These are phyloP conservation scores for Candida parachauliodes DNA, from an alignment of 805 yeast genomes.

Conservation along the genomic window DNA sequence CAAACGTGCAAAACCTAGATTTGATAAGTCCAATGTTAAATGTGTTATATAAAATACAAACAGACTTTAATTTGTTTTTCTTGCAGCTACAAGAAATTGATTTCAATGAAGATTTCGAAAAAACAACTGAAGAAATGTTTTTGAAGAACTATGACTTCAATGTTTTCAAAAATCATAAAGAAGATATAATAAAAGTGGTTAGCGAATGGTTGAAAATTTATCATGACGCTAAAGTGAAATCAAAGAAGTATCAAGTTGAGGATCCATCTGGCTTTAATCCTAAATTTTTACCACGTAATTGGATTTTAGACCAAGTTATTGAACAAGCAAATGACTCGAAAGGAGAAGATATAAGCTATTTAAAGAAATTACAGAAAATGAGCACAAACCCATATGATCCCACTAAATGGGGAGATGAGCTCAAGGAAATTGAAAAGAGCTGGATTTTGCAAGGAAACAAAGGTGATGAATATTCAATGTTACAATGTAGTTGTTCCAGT, in stretches of 20 bases:
- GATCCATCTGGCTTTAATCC: constrained; percentile 56
- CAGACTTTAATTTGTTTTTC: constrained; percentile 83
- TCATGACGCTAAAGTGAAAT: constrained; percentile 39
- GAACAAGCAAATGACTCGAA: constrained; percentile 50
- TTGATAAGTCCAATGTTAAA: constrained; percentile 60
- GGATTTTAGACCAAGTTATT: constrained; percentile 84
- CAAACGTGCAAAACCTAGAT: constrained; percentile 37
- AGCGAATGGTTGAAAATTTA: constrained; percentile 53
- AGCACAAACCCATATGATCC: constrained; percentile 69
- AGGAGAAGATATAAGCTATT: constrained; percentile 43
- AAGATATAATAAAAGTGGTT: constrained; percentile 40
- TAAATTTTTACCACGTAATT: constrained; percentile 73
- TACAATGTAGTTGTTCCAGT: constrained; percentile 72
- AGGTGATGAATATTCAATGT: constrained; percentile 54
- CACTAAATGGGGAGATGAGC: constrained; percentile 62
- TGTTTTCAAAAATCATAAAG: constrained; percentile 19
- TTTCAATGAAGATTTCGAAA: constrained; percentile 18
- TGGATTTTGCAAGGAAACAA: constrained; percentile 53
- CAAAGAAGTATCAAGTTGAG: constrained; percentile 18
- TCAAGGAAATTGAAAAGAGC: constrained; percentile 52
- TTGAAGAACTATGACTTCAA: constrained; percentile 20
- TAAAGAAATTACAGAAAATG: constrained; percentile 68
- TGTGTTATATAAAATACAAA: constrained; percentile 54
- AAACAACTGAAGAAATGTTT: constrained; percentile 18
- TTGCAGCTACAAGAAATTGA: constrained; percentile 51